Base-by-base conservation (phyloP, 768 basidiomycete species). In the Trametes maxima region DNA sequence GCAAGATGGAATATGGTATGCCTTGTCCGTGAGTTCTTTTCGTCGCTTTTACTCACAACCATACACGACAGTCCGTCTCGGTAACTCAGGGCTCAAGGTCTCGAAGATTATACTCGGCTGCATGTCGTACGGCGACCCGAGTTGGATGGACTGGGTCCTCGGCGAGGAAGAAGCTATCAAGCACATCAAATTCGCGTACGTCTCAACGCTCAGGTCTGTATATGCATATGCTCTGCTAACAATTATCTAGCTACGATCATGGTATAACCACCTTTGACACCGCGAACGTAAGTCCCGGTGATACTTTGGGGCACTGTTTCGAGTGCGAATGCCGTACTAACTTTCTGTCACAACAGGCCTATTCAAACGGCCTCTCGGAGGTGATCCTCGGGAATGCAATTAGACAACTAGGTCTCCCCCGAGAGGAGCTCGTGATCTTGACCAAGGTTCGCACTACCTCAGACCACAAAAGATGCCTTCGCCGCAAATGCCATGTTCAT, bases 371-470 rank as follows among this genome's bases (percentile, higher is more conserved):
- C 16, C 61, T 70, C 3, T 77, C 75, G 2, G 82, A 83, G 66
- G 57, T 72, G 42, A 72, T 81, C 64, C 71, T 82, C 22, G 80
- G 81, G 4, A 78, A 79, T 22, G 80, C 77, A 1, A 74, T 84
- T 67, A 80, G 79, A 66, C 59, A 75, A 65, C 69, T 76, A 47
- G 58, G 75, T 21, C 71, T 79, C 33, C 79, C 80, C 0, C 71
- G 82, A 19, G 76, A 79, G 25, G 73, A 78, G 54, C 67, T 80
- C 28, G 78, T 82, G 28, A 73, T 82, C 50, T 71, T 82, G 64
- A 81, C 80, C 57, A 85, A 85, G 72, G 75, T 78, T n/a, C 12
- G 40, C 14, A 3, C 13, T 13, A 4, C 40, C 14, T 11, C 40
- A n/a, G n/a, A n/a, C n/a, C n/a, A n/a, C n/a, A n/a, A n/a, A n/a